Evolutionary conservation across 225 moss, liverwort and hornwort genomes (phyloP), one percentile per base, ranked within the genome.

Genomic region (Rhytidiadelphus loreus): DNA sequence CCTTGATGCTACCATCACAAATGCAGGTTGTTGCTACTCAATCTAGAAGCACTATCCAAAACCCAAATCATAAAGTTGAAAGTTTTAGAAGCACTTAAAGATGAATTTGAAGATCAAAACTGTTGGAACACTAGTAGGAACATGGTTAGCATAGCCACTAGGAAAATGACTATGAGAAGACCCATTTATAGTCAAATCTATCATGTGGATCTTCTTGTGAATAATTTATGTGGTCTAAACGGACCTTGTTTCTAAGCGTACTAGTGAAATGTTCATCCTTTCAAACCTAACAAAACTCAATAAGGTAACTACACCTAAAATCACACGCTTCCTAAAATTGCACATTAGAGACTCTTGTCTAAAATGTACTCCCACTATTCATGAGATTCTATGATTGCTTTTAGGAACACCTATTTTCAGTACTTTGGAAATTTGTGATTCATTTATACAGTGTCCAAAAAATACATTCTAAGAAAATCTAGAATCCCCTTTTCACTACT

Each of bases 41-140:
- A 17, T 5, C 4, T 16, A 56, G 0, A 56, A n/a, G 2, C 0
- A 2, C 3, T n/a, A 7, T 57, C 0, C 1, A 0, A 25, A 78
- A n/a, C 0, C 35, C n/a, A 26, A n/a, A 26, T 78, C 1, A 0
- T 17, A 11, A 26, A 56, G 2, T 26, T 56, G 16, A 56, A 0
- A 35, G 37, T 16, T 6, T 24, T 25, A 37, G 15, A 53, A 53
- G 14, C 0, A 0, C 15, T 33, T 33, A 22, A 35, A 76, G 22
- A 33, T 5, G 33, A 33, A 53, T 8, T 37, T 77, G 5, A 9
- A n/a, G 10, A n/a, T n/a, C 6, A 14, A 37, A 35, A 35, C 2
- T 35, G 9, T 55, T 15, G 2, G 23, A 35, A 77, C 1, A 23
- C 6, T 55, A 16, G 10, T 9, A 16, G 0, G 6, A 55, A 55